Evolutionary conservation across 164 flowering plant genomes (phyloP), one percentile per base, ranked within the genome.

Genomic region (Pachysandra terminalis): DNA sequence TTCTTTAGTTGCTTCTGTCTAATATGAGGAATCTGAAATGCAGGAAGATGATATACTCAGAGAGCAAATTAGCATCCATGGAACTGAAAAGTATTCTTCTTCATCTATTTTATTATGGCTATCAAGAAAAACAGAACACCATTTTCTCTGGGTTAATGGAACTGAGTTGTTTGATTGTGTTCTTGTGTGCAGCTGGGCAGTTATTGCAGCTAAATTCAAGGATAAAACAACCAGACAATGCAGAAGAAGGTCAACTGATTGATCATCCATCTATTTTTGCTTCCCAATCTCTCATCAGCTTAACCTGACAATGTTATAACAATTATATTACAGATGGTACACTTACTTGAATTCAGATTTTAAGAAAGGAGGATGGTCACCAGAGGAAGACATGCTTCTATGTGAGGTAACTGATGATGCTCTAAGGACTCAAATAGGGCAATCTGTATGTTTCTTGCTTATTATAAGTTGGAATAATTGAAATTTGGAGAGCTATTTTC

Each of bases 331-430:
- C 84, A 91, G 97, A 81, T 95, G 97, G 97, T 95, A 85, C 82
- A 86, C 96, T 27, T 95, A 92, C 70, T 86, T 90, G 83, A 92
- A 87, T 77, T 86, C 97, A 60, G 99, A 92, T 75, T 92, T 86
- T 82, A 95, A 95, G 85, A 95, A 86, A 75, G 99, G 99, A 22
- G 97, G 99, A 25, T 95, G 99, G 99, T 86, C 99, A 19, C 92
- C 90, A 0, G 97, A 95, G 71, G 98, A 95, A 80, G 98, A 95
- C 73, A 68, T 85, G 85, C 78, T 95, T 56, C 73, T 95, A 65
- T 94, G 98, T 67, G 96, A 94, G 98, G 98, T 91, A 81, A 68
- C 21, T 58, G 26, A 21, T 58, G 26, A 21, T 61, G 12, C 23
- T 19, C 52, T 45, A 17, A 35, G 14, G n/a, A n/a, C n/a, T 21